Conservation (phyloP, 495 filamentous ascomycete genomes). For the Aspergillus funiculosus region DNA sequence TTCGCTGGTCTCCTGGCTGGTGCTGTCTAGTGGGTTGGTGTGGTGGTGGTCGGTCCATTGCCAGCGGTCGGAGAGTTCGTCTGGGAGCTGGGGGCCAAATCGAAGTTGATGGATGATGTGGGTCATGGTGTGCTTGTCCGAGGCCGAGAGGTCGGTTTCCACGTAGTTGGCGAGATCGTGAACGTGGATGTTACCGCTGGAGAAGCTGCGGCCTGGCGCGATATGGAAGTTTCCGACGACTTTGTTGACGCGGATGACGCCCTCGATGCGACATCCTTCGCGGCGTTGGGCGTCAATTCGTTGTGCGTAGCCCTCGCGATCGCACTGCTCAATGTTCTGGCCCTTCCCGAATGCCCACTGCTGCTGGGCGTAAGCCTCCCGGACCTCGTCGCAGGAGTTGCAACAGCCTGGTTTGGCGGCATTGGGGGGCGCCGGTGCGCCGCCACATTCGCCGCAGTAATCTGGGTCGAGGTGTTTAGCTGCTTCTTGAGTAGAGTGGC, state of each 20-base stretch:
- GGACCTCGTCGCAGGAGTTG: constrained; percentile 93
- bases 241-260: constrained; percentile 91
- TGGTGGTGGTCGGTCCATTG: constrained; percentile 90
- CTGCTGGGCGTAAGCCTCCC: constrained; percentile 81
- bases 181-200: constrained; percentile 90
- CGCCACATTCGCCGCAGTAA: constrained; percentile 94
- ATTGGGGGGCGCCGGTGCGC: constrained; percentile 63
- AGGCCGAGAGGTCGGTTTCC: constrained; percentile 46
- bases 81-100: constrained; percentile 89
- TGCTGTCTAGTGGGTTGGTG: constrained; percentile 83
- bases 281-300: constrained; percentile 76
- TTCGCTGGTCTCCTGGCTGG: constrained; percentile 69
- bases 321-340: constrained; percentile 90
- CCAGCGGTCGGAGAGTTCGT: constrained; percentile 57
- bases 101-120: constrained; percentile 86
- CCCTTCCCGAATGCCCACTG: constrained; percentile 93
- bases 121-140: constrained; percentile 74
- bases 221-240: constrained; percentile 99
- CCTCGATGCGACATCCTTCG: constrained; percentile 94
- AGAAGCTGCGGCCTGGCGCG: constrained; percentile 90
- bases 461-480: constrained; percentile 81
- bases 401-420: constrained; percentile 79
- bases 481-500: constrained; percentile 56
- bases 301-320: constrained; percentile 87
- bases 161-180: constrained; percentile 95